Percentiles rank a stretch among this genome's conserved stretches.
phyloP scores from a whole-genome alignment of 371 early-diverging fungal species.

The Gilbertella persicaria region DNA sequence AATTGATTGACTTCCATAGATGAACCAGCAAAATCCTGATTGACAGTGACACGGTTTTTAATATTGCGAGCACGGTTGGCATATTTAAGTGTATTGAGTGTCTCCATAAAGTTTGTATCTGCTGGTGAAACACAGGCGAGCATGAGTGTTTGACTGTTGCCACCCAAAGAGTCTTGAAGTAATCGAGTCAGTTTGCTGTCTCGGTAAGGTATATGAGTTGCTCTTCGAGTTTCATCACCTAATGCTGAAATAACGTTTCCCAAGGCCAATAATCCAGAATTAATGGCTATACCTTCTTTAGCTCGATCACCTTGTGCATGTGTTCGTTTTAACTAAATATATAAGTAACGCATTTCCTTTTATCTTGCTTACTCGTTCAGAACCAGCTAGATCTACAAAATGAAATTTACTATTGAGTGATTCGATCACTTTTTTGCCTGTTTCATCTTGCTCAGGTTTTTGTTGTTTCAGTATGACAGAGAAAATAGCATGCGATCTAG shows the following conservation, averaged over 20 bases:
- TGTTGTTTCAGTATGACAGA: constrained; percentile 83
- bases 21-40: constrained; percentile 67
- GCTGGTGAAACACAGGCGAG: constrained; percentile 90
- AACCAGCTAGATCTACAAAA: constrained; percentile 99
- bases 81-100: constrained; percentile 90
- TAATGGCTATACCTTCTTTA: constrained; percentile 98
- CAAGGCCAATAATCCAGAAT: constrained; percentile 93
- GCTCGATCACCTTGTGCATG: constrained; percentile 92
- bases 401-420: constrained; percentile 76
- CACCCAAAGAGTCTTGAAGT: constrained; percentile 97
- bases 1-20: constrained; percentile 70
- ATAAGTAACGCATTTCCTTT: neutral
- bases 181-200: constrained; percentile 98
- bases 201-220: constrained; percentile 90
- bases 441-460: constrained; percentile 41
- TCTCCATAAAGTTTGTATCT: constrained; percentile 83
- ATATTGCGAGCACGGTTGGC: constrained; percentile 90
- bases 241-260: constrained; percentile 99
- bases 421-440: constrained; percentile 18
- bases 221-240: constrained; percentile 76
- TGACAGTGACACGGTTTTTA: constrained; percentile 80
- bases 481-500: constrained; percentile 97
- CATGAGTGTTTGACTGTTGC: constrained; percentile 92
- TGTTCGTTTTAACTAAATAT: constrained; percentile 82
- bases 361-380: constrained; percentile 71